phyloP scores from a whole-genome alignment of 345 rosid species.

The Euphorbia tirucalli region DNA sequence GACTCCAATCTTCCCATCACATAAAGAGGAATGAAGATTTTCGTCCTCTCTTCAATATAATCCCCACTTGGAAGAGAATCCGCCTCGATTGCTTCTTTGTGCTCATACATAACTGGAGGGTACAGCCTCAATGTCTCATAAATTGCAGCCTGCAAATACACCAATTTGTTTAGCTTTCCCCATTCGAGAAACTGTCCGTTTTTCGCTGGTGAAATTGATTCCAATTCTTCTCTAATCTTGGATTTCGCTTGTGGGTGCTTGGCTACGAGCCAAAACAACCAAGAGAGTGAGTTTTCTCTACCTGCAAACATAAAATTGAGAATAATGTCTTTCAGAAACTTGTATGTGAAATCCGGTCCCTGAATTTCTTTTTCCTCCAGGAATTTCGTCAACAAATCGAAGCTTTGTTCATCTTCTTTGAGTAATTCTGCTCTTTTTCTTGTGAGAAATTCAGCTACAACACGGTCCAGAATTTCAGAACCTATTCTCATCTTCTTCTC shows the following conservation, averaged over 20 bases:
- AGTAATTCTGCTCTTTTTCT: slow-evolving; percentile 33
- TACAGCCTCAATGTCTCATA: slow-evolving; percentile 28
- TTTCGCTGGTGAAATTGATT: slow-evolving; percentile 13
- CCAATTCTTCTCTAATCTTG: slow-evolving; percentile 41
- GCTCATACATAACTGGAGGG: slow-evolving; percentile 20
- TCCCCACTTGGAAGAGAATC: slow-evolving; percentile 31
- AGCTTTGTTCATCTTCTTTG: slow-evolving; percentile 13
- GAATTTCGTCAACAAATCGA: slow-evolving; percentile 49
- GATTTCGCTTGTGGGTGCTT: slow-evolving; percentile 32
- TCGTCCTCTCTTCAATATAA: slow-evolving; percentile 1
- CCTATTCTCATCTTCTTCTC: slow-evolving; percentile 57
- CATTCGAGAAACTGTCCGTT: background rate
- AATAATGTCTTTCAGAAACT: slow-evolving; percentile 54
- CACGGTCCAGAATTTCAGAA: slow-evolving; percentile 34
- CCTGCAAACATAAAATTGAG: slow-evolving; percentile 76
- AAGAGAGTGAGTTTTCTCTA: slow-evolving; percentile 60
- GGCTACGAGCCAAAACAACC: slow-evolving; percentile 67
- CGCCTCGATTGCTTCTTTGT: background rate
- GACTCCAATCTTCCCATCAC: slow-evolving; percentile 20
- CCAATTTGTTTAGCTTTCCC: slow-evolving; percentile 23
- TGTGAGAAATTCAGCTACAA: slow-evolving; percentile 37
- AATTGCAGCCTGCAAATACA: slow-evolving; percentile 41
- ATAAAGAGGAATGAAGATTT: slow-evolving; percentile 2
- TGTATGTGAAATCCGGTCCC: slow-evolving; percentile 32
- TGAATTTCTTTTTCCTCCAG: slow-evolving; percentile 10